Conservation (phyloP, 2,329 filamentous ascomycete species). For the Fusarium sulawesiense region DNA sequence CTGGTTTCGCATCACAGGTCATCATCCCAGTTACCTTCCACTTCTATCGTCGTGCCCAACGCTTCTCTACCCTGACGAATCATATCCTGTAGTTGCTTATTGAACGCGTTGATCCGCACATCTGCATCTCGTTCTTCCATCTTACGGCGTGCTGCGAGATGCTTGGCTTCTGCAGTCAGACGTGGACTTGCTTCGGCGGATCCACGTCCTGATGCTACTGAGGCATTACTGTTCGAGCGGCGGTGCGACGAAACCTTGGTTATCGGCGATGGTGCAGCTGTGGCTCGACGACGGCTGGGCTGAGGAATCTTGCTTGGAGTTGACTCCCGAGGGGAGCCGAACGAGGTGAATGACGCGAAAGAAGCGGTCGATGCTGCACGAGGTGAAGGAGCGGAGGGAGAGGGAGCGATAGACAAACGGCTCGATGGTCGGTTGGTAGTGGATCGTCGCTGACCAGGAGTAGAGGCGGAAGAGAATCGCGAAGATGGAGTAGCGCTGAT, state of each 20-base stretch:
- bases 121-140: conserved; percentile 83
- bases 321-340: conserved; percentile 49
- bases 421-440: conserved; percentile 51
- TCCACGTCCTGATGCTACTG: conserved; percentile 53
- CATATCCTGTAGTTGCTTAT: conserved; percentile 83
- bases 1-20: conserved; percentile 38
- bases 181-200: conserved; percentile 57
- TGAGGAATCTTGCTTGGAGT: conserved; percentile 59
- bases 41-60: conserved; percentile 77
- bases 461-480: conserved; percentile 49
- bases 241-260: conserved; percentile 48
- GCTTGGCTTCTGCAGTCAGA: conserved; percentile 74
- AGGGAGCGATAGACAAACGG: conserved; percentile 55
- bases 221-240: conserved; percentile 60
- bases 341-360: conserved; percentile 50
- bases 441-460: conserved; percentile 39
- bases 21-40: conserved; percentile 61
- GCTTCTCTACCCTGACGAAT: conserved; percentile 90
- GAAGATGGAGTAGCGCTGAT: conserved; percentile 55
- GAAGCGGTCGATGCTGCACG: conserved; percentile 49
- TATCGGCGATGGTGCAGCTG: conserved; percentile 35
- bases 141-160: conserved; percentile 76
- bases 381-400: conserved; percentile 30
- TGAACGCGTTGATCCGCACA: conserved; percentile 81
- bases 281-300: conserved; percentile 30